Percentiles rank a stretch among this genome's conserved stretches.
Evolutionary conservation across 805 yeast genomes (phyloP).

Genomic region (Saccharomycopsis fodiens): DNA sequence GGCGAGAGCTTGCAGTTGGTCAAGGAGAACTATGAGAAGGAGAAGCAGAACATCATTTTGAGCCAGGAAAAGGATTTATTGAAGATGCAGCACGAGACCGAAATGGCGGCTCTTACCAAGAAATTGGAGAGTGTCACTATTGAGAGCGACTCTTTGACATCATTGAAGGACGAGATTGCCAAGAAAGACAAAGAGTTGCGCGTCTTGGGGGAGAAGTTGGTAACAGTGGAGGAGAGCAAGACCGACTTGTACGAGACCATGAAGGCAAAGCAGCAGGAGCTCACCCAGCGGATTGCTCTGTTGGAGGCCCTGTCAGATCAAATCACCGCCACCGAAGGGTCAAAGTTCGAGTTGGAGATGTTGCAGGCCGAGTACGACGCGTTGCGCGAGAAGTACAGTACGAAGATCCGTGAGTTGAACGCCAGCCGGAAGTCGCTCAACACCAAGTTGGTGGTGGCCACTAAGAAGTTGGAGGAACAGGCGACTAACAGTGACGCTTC

Average conservation of each 20-base stretch:
- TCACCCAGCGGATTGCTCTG: neutral
- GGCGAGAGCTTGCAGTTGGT: constrained; percentile 28
- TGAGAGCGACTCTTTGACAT: neutral
- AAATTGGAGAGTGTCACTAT: constrained; percentile 4
- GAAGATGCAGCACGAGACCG: constrained; percentile 31
- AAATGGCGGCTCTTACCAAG: constrained; percentile 22
- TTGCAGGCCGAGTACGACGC: constrained; percentile 10
- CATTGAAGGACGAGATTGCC: constrained; percentile 13
- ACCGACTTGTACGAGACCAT: constrained; percentile 18
- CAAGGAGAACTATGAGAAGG: constrained; percentile 32
- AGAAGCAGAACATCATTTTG: constrained; percentile 31
- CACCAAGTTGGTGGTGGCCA: neutral
- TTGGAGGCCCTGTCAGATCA: constrained; percentile 22
- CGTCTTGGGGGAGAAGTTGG: constrained; percentile 21
- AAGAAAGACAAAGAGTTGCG: constrained; percentile 22
- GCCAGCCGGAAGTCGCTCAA: constrained; percentile 8
- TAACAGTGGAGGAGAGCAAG: constrained; percentile 19
- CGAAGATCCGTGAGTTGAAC: constrained; percentile 17
- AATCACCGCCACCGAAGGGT: constrained; percentile 1
- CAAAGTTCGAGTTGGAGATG: constrained; percentile 1
- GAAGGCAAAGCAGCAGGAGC: constrained; percentile 14
- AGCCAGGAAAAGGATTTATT: constrained; percentile 33
- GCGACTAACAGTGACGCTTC: neutral
- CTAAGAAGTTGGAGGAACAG: neutral
- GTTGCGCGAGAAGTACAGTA: constrained; percentile 6